Evolutionary conservation across 495 filamentous ascomycete genomes (phyloP).

Genomic region (Penicillium macrosclerotiorum): DNA sequence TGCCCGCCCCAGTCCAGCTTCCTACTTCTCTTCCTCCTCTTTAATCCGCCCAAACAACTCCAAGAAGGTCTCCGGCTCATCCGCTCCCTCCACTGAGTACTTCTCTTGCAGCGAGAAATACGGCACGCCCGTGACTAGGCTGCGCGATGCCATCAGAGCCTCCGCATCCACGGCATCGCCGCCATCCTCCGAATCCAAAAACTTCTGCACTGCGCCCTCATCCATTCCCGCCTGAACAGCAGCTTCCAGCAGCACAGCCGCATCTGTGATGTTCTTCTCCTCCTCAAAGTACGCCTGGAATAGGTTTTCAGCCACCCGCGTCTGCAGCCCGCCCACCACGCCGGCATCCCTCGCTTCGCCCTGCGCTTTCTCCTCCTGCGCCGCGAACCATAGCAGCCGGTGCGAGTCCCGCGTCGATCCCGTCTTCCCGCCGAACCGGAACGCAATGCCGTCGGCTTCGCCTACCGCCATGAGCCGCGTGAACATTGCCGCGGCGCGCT

Average conservation of each 20-base stretch:
- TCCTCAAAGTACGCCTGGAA: slow-evolving; percentile 77
- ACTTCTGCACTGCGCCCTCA: slow-evolving; percentile 53
- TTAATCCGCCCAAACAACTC: slow-evolving; percentile 55
- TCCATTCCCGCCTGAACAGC: slow-evolving; percentile 64
- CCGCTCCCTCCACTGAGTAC: slow-evolving; percentile 62
- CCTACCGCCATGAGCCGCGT: slow-evolving; percentile 58
- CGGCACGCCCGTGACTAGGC: slow-evolving; percentile 68
- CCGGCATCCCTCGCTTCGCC: slow-evolving; percentile 18
- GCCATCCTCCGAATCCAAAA: slow-evolving; percentile 61
- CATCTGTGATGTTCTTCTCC: slow-evolving; percentile 71
- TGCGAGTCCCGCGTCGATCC: slow-evolving; percentile 81
- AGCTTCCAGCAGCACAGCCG: slow-evolving; percentile 56
- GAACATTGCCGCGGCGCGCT: slow-evolving; percentile 54
- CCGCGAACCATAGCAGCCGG: slow-evolving; percentile 68
- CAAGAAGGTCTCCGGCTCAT: slow-evolving; percentile 57
- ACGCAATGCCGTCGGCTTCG: slow-evolving; percentile 64
- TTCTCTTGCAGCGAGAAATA: slow-evolving; percentile 67
- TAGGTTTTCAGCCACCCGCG: slow-evolving; percentile 62
- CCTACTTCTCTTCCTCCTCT: slow-evolving; percentile 20
- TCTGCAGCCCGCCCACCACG: slow-evolving; percentile 48
- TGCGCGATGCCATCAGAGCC: slow-evolving; percentile 55
- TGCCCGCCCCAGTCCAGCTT: no score
- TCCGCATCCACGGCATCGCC: slow-evolving; percentile 70
- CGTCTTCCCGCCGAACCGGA: slow-evolving; percentile 67
- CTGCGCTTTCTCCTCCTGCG: slow-evolving; percentile 50